A percentile compares a stretch with the other conserved stretches of the same genome.
These are phyloP conservation scores for Hevea brasiliensis DNA, from an alignment of 345 rosid genomes.

Conservation along the genomic window DNA sequence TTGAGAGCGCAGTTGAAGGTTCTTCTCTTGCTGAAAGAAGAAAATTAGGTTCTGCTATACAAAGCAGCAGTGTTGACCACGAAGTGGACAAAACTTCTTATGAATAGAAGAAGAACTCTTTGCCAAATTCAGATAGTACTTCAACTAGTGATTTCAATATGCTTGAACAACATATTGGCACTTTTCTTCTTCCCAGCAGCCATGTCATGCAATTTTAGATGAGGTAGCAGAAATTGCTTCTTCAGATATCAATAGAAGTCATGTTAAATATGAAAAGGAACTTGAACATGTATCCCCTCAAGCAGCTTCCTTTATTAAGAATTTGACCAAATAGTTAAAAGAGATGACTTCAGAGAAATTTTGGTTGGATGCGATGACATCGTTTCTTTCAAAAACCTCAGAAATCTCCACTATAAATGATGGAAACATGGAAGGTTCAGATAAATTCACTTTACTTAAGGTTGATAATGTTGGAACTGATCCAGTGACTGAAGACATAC, in stretches of 20 bases:
- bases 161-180: conserved; percentile 32
- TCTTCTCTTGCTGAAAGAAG: conserved; percentile 80
- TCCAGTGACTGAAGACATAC: conserved; percentile 38
- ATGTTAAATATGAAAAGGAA: conserved; percentile 29
- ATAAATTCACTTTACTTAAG: conserved; percentile 31
- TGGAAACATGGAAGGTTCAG: conserved; percentile 30
- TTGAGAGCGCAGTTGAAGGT: no score
- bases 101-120: conserved; percentile 30
- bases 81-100: conserved; percentile 40
- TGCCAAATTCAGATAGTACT: conserved; percentile 33
- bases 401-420: conserved; percentile 28
- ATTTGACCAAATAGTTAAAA: conserved; percentile 35
- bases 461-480: conserved; percentile 30
- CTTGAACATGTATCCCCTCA: conserved; percentile 8
- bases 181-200: conserved; percentile 30
- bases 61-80: conserved; percentile 36
- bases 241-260: conserved; percentile 20
- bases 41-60: conserved; percentile 69
- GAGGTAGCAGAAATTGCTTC: conserved; percentile 37
- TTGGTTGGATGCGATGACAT: conserved; percentile 49
- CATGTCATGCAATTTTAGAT: conserved; percentile 31
- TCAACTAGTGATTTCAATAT: conserved; percentile 28
- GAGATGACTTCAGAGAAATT: conserved; percentile 35
- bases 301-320: conserved; percentile 31
- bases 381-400: conserved; percentile 44